Percentiles rank a stretch among this genome's conserved stretches.
Evolutionary conservation across 257 asterid species (phyloP).

Genomic region (Salvia hispanica): DNA sequence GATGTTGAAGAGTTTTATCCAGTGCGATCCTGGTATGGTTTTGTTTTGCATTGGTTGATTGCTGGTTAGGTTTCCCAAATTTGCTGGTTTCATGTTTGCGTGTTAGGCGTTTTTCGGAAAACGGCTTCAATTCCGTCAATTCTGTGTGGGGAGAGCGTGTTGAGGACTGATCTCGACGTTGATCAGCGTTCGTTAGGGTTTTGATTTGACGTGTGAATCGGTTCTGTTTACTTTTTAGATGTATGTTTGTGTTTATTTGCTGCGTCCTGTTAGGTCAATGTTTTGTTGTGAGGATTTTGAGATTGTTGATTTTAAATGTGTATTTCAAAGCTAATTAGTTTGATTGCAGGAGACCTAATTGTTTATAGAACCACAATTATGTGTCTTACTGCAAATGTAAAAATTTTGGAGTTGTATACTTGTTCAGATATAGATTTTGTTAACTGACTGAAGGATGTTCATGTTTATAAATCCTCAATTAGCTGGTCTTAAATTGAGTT

Average conservation of each 20-base stretch:
- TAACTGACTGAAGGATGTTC: constrained; percentile 5
- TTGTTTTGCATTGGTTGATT: background rate
- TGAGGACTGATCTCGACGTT: background rate
- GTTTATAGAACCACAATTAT: background rate
- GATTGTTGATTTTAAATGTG: constrained; percentile 27
- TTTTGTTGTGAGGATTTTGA: background rate
- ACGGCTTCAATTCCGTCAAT: constrained; percentile 8
- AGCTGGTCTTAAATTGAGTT: background rate
- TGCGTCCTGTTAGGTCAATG: background rate
- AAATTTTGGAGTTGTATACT: background rate
- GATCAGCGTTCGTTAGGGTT: constrained; percentile 10
- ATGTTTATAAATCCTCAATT: background rate
- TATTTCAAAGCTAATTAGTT: constrained; percentile 6
- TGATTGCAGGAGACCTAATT: constrained; percentile 1
- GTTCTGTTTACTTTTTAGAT: background rate
- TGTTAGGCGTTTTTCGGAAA: constrained; percentile 11
- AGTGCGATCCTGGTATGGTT: constrained; percentile 55
- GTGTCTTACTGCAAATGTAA: background rate
- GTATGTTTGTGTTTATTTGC: background rate
- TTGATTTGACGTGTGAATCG: constrained; percentile 23
- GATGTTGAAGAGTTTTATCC: constrained; percentile 58
- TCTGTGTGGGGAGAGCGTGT: constrained; percentile 3
- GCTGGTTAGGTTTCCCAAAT: background rate
- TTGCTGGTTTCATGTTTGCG: constrained; percentile 25
- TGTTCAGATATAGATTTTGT: constrained; percentile 3